Conservation (phyloP, 139 green algal genomes). For the Ulvella scutata region DNA sequence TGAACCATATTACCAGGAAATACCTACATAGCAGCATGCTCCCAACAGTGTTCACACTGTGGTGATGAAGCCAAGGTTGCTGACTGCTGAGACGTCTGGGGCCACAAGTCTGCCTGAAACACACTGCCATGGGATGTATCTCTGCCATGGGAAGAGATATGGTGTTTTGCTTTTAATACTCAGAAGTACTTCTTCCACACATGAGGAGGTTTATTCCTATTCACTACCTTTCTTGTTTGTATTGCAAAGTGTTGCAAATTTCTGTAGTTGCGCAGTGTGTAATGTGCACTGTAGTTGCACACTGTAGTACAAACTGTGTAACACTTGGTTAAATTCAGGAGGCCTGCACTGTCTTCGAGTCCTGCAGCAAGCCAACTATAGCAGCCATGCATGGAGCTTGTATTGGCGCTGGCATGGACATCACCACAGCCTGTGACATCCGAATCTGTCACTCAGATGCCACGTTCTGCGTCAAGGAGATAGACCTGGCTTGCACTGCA, state of each 20-base stretch:
- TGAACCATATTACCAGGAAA: too few relatives aligned
- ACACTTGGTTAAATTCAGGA: slow-evolving; percentile 25
- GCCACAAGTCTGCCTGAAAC: too few relatives aligned
- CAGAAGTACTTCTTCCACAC: not conserved
- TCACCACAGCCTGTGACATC: slow-evolving; percentile 74
- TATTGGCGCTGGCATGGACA: slow-evolving; percentile 74
- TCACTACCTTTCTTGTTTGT: not conserved
- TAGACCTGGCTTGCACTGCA: slow-evolving; percentile 74
- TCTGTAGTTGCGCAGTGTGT: not conserved
- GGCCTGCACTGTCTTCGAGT: slow-evolving; percentile 41
- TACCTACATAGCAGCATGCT: too few relatives aligned
- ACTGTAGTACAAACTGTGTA: slow-evolving; percentile 14
- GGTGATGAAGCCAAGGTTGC: too few relatives aligned
- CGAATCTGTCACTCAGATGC: slow-evolving; percentile 46
- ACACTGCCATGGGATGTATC: not conserved
- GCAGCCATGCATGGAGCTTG: slow-evolving; percentile 53
- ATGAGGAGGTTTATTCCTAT: not conserved
- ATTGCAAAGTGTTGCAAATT: not conserved
- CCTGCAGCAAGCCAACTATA: slow-evolving; percentile 42
- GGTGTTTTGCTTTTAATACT: not conserved
- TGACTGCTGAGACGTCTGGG: too few relatives aligned
- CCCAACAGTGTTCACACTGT: too few relatives aligned
- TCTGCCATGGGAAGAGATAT: not conserved
- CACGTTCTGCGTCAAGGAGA: slow-evolving; percentile 82
- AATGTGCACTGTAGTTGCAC: not conserved